Base-by-base conservation (phyloP, 2,329 filamentous ascomycete genomes). In the Fusarium nisikadoi region DNA sequence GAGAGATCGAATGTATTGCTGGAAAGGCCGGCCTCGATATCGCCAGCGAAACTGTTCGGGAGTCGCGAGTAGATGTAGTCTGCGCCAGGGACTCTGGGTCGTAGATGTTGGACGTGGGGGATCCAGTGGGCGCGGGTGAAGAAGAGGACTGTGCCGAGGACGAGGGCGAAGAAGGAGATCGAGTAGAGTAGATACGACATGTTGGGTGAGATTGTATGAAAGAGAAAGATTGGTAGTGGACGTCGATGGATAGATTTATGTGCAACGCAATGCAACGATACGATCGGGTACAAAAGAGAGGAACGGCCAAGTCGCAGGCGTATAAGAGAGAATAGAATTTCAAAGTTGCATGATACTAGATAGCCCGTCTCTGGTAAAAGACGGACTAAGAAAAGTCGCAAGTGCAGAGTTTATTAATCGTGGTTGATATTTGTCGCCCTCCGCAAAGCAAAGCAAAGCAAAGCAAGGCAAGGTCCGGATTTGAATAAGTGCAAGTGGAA, bases 111-210 rank as follows among this genome's bases (percentile, higher is more conserved):
- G 50, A 97, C 82, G 74, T 89, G 85, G 62, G 89, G 91, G 47
- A 92, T 83, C 96, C 96, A 98, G 83, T 86, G 87, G 62, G 87
- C 82, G 75, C 95, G 94, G 63, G 93, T 95, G 74, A 96, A 84
- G 87, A 94, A 97, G 77, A 96, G 90, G 65, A 86, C 89, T 62
- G 94, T 96, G 66, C 91, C 92, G 73, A 88, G 78, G 75, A 95
- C 79, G 77, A 97, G 86, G 79, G 93, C 87, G 75, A 92, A 81
- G 80, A 97, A 88, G 78, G 89, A 90, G 72, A 95, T 81, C 76
- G 89, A 90, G 85, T 94, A 97, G 84, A 97, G 89, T 72, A 97
- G 80, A 85, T 95, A 96, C 71, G 85, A 87, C 94, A 97, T 97
- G 76, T 83, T 80, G 54, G 57, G 38, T 45, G 43, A 61, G 10